These are phyloP conservation scores for Vairimorpha ceranae DNA, from an alignment of 371 early-diverging fungal species.

Conservation along the genomic window DNA sequence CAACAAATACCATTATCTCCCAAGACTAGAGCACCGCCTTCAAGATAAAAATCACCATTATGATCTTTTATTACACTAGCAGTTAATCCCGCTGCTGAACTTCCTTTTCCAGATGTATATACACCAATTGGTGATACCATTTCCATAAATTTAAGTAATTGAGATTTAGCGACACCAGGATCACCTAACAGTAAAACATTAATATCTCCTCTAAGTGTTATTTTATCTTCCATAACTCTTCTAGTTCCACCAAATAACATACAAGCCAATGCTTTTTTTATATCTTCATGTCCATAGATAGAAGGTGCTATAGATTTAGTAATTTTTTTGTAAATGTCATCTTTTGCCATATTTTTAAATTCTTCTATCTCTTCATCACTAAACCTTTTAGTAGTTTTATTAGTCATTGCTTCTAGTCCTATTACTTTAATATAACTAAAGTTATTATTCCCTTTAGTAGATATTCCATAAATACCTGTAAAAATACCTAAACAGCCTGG, in stretches of 20 bases:
- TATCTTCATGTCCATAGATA: constrained; percentile 67
- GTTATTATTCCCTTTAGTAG: constrained; percentile 56
- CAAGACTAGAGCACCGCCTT: constrained; percentile 99
- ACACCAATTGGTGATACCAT: constrained; percentile 82
- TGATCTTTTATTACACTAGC: constrained; percentile 71
- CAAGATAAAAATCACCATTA: constrained; percentile 86
- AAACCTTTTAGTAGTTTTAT: constrained; percentile 65
- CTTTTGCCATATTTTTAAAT: constrained; percentile 73
- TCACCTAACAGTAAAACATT: constrained; percentile 95
- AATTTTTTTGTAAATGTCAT: constrained; percentile 71
- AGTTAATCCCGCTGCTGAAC: constrained; percentile 77
- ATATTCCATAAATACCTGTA: constrained; percentile 87
- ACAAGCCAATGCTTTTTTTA: constrained; percentile 92
- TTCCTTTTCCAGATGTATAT: constrained; percentile 79
- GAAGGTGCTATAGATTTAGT: constrained; percentile 58
- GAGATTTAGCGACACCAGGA: constrained; percentile 97
- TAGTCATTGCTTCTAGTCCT: constrained; percentile 40
- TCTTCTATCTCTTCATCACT: constrained; percentile 82
- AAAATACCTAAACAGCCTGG: constrained; percentile 86
- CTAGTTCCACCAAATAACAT: constrained; percentile 92
- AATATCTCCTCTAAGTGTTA: constrained; percentile 91
- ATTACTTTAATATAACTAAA: constrained; percentile 33
- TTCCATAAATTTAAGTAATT: constrained; percentile 95
- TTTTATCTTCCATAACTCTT: constrained; percentile 83
- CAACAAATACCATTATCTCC: constrained; percentile 98